phyloP scores from a whole-genome alignment of 768 basidiomycete species.

The Mycena capillaripes region DNA sequence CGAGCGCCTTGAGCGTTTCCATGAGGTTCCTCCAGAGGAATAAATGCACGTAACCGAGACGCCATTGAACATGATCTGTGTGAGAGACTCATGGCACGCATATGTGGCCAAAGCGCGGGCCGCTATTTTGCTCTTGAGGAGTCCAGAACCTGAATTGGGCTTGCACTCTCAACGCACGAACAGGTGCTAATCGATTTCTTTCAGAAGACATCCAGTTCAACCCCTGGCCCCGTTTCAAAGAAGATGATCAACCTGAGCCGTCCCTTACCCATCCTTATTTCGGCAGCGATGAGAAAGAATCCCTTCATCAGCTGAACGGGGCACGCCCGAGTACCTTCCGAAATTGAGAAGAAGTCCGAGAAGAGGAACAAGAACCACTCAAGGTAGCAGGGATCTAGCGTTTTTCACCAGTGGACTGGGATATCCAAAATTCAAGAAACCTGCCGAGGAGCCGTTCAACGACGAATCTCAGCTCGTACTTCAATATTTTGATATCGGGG shows the following conservation, averaged over 20 bases:
- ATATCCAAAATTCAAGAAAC: conserved; percentile 10
- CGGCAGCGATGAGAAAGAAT: background rate
- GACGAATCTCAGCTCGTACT: conserved; percentile 21
- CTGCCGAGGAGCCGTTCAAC: background rate
- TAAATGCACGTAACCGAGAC: background rate
- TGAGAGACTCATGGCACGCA: background rate
- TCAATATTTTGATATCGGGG: conserved; percentile 16
- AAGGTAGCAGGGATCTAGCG: background rate
- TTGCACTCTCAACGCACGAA: conserved; percentile 3
- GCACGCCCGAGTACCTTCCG: background rate
- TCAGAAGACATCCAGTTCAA: conserved; percentile 11
- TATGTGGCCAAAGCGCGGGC: background rate
- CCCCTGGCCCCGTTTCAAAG: background rate
- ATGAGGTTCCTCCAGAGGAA: background rate
- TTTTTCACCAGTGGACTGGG: conserved; percentile 1
- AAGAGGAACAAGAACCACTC: background rate
- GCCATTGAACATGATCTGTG: background rate
- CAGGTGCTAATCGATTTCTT: conserved; percentile 16
- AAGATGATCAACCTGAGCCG: background rate
- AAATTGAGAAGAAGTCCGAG: background rate
- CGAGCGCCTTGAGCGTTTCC: background rate
- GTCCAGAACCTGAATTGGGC: conserved; percentile 8
- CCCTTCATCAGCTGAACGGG: background rate
- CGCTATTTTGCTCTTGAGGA: conserved; percentile 6
- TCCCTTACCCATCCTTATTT: background rate